phyloP scores from a whole-genome alignment of 805 yeast species.

The Zygosaccharomyces siamensis region DNA sequence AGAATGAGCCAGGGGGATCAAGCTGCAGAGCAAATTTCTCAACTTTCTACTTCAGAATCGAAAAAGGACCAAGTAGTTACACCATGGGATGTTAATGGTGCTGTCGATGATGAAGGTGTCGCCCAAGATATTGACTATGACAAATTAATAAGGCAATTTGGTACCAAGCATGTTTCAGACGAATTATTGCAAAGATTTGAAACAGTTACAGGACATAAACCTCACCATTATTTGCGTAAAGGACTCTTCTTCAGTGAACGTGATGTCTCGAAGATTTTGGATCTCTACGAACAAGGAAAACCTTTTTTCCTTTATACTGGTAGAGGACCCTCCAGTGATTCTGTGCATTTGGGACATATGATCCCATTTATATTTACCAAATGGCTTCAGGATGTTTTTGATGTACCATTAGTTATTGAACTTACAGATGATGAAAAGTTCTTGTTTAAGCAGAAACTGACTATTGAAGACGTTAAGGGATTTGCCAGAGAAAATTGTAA shows the following conservation, averaged over 20 bases:
- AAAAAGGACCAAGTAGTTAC: constrained; percentile 59
- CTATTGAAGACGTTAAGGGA: constrained; percentile 79
- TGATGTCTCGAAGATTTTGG: constrained; percentile 72
- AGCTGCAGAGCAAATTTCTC: constrained; percentile 5
- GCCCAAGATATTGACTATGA: constrained; percentile 91
- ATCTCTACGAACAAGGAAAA: constrained; percentile 88
- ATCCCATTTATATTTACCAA: constrained; percentile 92
- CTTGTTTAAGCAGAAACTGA: constrained; percentile 83
- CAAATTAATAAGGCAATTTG: constrained; percentile 79
- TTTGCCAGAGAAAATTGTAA: constrained; percentile 81
- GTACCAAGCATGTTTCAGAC: constrained; percentile 65
- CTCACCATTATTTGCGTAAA: constrained; percentile 84
- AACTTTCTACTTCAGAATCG: constrained; percentile 5
- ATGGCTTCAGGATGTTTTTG: constrained; percentile 97
- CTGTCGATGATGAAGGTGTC: constrained; percentile 83
- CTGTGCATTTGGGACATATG: constrained; percentile 96
- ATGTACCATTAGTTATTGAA: constrained; percentile 90
- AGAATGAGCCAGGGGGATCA: constrained; percentile 5
- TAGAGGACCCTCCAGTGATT: constrained; percentile 91
- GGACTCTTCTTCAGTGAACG: constrained; percentile 93
- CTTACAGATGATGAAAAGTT: constrained; percentile 97
- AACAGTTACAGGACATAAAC: constrained; percentile 79
- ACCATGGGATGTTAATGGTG: constrained; percentile 99
- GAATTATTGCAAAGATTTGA: constrained; percentile 75
- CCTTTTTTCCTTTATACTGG: constrained; percentile 96